Evolutionary conservation across 768 basidiomycete genomes (phyloP), one percentile per base, ranked within the genome.

Genomic region (Lanmaoa pseudosensibilis): DNA sequence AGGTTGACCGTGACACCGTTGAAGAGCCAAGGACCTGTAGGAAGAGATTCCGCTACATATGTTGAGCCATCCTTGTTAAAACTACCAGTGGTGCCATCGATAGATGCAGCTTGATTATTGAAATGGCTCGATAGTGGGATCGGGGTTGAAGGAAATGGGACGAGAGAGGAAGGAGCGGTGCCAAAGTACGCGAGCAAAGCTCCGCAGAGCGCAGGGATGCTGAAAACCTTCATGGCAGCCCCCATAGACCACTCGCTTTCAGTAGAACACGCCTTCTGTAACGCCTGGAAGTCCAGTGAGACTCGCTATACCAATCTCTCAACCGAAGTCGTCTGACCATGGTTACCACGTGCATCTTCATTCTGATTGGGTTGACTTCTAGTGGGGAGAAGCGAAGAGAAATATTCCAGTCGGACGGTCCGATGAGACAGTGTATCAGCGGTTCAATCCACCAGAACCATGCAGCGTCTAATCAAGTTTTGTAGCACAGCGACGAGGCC

Each of bases 21-120:
- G 41, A 75, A 72, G 12, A 59, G 15, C 72, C 73, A 80, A 5
- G 70, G 65, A 1, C 77, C 79, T 0, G 50, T 51, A 2, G 78
- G 80, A 18, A 81, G 69, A 51, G 74, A 68, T 47, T 74, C 70
- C 37, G 77, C 72, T 37, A 72, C 71, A 46, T 74, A 81, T 23
- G 78, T 78, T 9, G 72, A 65, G 7, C 77, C 77, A 21, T 54
- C 27, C 6, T 68, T 68, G 58, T 80, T 73, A 50, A 81, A 81
- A 62, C 74, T 62, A 18, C 77, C 77, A 0, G 57, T 61, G 13
- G 74, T 67, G 2, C 75, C 75, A 46, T 76, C 57, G 0, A 70
- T 21, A 2, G 78, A 77, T 6, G 79, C 78, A 6, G 78, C 79
- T 52, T 77, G 74, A 50, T 80, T 80, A 11, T 80, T 56, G 55